phyloP scores from a whole-genome alignment of 345 rosid species.

The Raphanus sativus region DNA sequence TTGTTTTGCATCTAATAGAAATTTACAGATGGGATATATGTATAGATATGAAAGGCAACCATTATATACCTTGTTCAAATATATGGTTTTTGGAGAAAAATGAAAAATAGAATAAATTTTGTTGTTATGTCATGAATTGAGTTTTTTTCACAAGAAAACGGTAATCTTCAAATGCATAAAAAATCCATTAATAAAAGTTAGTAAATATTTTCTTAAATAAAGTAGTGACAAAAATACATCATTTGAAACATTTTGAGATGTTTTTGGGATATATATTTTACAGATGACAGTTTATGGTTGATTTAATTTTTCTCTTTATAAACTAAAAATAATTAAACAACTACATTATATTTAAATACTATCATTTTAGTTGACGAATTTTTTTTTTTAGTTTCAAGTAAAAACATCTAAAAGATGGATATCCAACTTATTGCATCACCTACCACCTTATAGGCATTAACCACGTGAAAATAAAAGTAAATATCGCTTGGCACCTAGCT shows the following conservation, averaged over 20 bases:
- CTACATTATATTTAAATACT: no score
- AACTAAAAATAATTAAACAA: no score
- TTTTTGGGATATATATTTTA: background rate
- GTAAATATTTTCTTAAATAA: no score
- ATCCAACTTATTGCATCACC: background rate
- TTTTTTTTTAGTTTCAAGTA: background rate
- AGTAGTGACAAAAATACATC: background rate
- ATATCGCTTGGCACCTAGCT: background rate
- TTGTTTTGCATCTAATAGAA: background rate
- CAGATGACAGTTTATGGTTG: background rate
- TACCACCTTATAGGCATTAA: background rate
- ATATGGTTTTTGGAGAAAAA: background rate
- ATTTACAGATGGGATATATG: background rate
- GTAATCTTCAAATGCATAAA: background rate
- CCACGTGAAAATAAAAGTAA: background rate
- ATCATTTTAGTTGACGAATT: no score
- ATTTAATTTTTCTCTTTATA: no score
- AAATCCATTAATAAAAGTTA: background rate
- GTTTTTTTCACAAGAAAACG: background rate
- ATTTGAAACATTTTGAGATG: background rate
- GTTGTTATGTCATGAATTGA: background rate
- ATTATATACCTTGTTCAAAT: background rate
- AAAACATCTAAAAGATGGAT: background rate
- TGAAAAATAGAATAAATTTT: background rate
- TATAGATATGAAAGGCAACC: background rate